A percentile compares a stretch with the other conserved stretches of the same genome.
Evolutionary conservation across 306 rosid species (phyloP).

Genomic region (Astragalus glycyphyllos): DNA sequence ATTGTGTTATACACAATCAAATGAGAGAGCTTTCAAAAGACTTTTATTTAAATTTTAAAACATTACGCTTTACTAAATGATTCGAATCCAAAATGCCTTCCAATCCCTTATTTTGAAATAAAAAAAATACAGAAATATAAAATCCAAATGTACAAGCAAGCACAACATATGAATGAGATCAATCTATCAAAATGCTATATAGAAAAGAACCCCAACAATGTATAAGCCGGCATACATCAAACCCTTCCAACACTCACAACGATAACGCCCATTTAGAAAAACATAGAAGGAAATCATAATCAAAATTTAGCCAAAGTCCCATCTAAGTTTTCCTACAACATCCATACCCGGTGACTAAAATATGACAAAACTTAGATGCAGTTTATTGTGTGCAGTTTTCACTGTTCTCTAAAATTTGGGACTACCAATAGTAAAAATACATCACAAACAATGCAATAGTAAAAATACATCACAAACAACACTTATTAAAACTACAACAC

Average conservation of each 20-base stretch:
- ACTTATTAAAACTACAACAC: not conserved
- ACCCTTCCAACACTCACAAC: not conserved
- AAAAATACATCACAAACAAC: too few species aligned
- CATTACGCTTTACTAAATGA: constrained; percentile 11
- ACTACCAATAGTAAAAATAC: too few species aligned
- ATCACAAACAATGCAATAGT: too few species aligned
- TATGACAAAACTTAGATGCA: too few species aligned
- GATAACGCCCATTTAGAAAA: constrained; percentile 12
- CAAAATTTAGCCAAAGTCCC: constrained; percentile 2
- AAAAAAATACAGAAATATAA: constrained; percentile 1
- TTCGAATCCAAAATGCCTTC: constrained; percentile 6
- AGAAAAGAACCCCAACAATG: not conserved
- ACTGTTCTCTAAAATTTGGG: too few species aligned
- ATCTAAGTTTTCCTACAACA: constrained; percentile 10
- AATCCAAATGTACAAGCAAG: constrained; percentile 35
- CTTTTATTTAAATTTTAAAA: not conserved
- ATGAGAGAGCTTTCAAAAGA: not conserved
- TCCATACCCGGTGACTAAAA: constrained; percentile 6
- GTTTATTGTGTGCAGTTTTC: too few species aligned
- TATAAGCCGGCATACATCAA: not conserved
- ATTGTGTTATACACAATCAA: constrained; percentile 1
- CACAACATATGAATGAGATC: not conserved
- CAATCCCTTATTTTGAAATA: constrained; percentile 17
- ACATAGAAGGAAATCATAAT: constrained; percentile 4
- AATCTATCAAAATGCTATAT: constrained; percentile 1